Percentiles rank a stretch among this genome's conserved stretches.
Conservation (phyloP, 768 basidiomycete species). For the Coprinopsis marcescibilis region DNA sequence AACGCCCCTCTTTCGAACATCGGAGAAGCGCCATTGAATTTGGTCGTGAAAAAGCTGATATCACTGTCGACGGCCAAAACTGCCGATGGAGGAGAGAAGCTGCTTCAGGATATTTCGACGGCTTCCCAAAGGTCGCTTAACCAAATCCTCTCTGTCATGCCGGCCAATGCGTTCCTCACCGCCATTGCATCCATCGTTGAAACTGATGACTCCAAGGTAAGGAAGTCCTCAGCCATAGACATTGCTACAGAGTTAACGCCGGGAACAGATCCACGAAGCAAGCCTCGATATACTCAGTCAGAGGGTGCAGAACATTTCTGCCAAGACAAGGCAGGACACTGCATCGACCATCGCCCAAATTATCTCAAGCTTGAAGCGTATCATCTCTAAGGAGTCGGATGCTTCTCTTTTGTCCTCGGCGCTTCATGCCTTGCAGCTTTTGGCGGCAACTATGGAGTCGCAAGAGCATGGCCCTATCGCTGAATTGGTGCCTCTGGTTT, state of each 20-base stretch:
- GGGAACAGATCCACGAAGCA: conserved; percentile 51
- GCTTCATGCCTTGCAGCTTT: conserved; percentile 53
- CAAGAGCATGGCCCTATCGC: conserved; percentile 67
- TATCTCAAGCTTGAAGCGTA: conserved; percentile 40
- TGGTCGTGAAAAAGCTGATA: conserved; percentile 42
- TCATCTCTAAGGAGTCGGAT: conserved; percentile 40
- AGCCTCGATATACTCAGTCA: conserved; percentile 67
- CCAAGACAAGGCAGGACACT: conserved; percentile 46
- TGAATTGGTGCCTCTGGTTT: conserved; percentile 50
- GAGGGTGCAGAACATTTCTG: conserved; percentile 56
- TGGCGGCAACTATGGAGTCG: conserved; percentile 50
- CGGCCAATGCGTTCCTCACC: conserved; percentile 62
- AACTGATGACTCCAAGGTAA: conserved; percentile 47
- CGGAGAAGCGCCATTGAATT: conserved; percentile 37
- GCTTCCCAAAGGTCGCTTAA: conserved; percentile 47
- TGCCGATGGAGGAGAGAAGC: conserved; percentile 10
- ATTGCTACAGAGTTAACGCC: conserved; percentile 6
- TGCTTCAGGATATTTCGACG: conserved; percentile 36
- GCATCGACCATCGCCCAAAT: conserved; percentile 48
- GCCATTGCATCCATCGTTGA: conserved; percentile 51
- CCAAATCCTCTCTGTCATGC: conserved; percentile 55
- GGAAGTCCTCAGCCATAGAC: conserved; percentile 14
- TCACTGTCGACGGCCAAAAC: conserved; percentile 29
- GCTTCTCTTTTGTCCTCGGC: conserved; percentile 38
- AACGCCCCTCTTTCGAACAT: conserved; percentile 20